Base-by-base conservation (phyloP, 2,329 filamentous ascomycete genomes). In the Trichoderma gracile region DNA sequence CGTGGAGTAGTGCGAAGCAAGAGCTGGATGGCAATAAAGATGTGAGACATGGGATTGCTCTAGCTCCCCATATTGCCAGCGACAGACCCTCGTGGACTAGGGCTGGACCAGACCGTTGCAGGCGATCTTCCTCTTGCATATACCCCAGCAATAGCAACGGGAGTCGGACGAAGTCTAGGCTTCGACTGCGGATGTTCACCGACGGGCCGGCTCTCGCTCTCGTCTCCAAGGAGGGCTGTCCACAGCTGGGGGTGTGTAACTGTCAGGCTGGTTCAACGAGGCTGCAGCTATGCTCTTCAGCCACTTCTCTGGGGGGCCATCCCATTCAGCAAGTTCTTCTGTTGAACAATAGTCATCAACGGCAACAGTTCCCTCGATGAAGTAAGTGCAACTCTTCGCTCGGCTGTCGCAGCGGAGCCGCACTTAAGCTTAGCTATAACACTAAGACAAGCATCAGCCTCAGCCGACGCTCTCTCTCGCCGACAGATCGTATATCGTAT, bases 381-480 rank as follows among this genome's bases (percentile, higher is more conserved):
- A 30, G 8, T 30, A 8, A 8, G 30, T 3, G 47, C 8, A 23
- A 25, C 6, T 38, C 33, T 23, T 40, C 27, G 40, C 21, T 33
- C 58, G 58, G 58, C 49, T 62, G 49, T 62, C 58, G 58, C 58
- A n/a, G 40, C 42, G 58, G 58, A 46, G 58, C 42, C 19, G 58
- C 58, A 46, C 60, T 63, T 63, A 63, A 63, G 60, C 60, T 63
- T 63, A 56, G 52, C 52, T 40, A 19, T 30, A 46, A 46, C 27
- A 54, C 58, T 54, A 54, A 33, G 58, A 19, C 38, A 47, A 61
- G 47, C 58, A 49, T 23, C 49, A 53, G 58, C 58, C 47, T 45
- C 58, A 61, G 58, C 58, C 58, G 58, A 53, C 21, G 30, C 17
- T 25, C 47, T 30, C 58, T 43, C 10, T 12, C 23, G 23, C 58